Base-by-base conservation (phyloP, 495 filamentous ascomycete genomes). In the Penicillium paxilli region DNA sequence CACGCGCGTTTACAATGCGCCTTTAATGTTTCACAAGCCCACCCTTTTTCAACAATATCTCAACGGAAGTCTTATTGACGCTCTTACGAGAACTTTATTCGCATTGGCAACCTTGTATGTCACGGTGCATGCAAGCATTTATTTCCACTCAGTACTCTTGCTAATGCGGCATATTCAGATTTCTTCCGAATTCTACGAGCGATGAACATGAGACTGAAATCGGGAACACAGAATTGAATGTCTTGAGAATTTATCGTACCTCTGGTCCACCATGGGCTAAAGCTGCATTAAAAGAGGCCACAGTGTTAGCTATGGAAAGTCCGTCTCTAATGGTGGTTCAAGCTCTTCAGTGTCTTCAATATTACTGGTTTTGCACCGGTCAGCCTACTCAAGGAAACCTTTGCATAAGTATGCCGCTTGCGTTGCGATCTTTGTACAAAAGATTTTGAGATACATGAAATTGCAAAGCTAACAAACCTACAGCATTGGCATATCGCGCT, bases 261-360 rank as follows among this genome's bases (percentile, higher is more conserved):
- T 49, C 21, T 49, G 47, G 47, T n/a, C 47, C 40, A 17, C 47
- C 47, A 7, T 49, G 47, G 47, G 47, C 47, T n/a, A 49, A n/a
- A 24, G 6, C 47, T 49, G 47, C 47, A 14, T 9, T 49, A 5
- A 21, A 17, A 17, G 47, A 49, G 19, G 47, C 47, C 32, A 49
- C 40, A 32, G 11, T 22, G n/a, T 49, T 38, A 16, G 47, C 47
- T 14, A n/a, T 49, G 30, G 47, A 49, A 38, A 8, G 5, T 3
- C 47, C 47, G 12, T 49, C 47, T 24, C 47, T 49, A 38, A 38
- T 38, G 30, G 17, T 49, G 4, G 10, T 24, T 17, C 47, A 49
- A 38, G 47, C 47, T 14, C 21, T 49, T 5, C 30, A 38, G 17
- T 49, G 30, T 32, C 16, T 49, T 21, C 32, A 35, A 17, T 20